Base-by-base conservation (phyloP, 1,284 basidiomycete species). In the Sparassis latifolia region DNA sequence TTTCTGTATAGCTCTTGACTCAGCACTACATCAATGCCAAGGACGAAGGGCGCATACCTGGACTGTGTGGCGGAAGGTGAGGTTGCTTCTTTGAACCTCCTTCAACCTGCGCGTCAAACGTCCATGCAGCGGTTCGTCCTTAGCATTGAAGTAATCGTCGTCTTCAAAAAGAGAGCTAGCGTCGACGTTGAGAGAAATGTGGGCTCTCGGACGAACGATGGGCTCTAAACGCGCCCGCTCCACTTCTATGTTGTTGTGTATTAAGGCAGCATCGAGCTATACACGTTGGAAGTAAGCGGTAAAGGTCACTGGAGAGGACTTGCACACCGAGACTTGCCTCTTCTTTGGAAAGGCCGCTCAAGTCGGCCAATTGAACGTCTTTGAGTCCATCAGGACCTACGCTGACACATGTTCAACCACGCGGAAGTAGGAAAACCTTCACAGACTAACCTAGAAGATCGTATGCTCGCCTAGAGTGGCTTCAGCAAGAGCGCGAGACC, bases 391-490 rank as follows among this genome's bases (percentile, higher is more conserved):
- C 55, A 33, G 55, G 44, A 48, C 60, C 55, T 65, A 60, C 33
- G 44, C 53, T 53, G 49, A 52, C 59, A 27, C 30, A 49, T 42
- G 31, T 37, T 58, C 50, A 58, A 46, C n/a, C 9, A n/a, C 6
- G 9, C 33, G 35, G 32, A 20, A 29, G 38, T 40, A 35, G 5
- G 5, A 30, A 9, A 49, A 7, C 43, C 49, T 37, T 4, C 29
- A 48, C 46, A 50, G 45, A 42, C 52, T 44, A 54, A 74, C 89
- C 89, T 66, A 91, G 73, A 35, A 77, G 71, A 66, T 92, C 89
- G 63, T 92, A 92, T 9, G 90, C 80, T 51, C 80, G 77, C 40
- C 64, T 71, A 51, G 20, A 46, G 6, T 31, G 37, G 45, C 49
- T 51, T 60, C 48, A 47, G 50, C 31, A 57, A 9, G 59, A 57